phyloP scores from a whole-genome alignment of 108 stramenopile genomes.

The Skeletonema marinoi region DNA sequence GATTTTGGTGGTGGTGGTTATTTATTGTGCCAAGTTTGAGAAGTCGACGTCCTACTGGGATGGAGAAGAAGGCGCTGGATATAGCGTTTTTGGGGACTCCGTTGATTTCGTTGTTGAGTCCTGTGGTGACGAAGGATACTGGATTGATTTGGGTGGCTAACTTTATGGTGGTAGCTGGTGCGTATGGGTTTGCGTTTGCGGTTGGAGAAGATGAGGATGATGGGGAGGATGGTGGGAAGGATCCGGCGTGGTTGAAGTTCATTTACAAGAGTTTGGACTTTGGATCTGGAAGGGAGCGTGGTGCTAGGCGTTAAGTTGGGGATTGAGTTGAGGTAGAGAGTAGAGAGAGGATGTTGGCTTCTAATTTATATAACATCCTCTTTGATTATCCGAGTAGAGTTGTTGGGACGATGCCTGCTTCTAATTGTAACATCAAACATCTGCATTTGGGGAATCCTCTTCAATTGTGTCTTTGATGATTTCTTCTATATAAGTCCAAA shows the following conservation, averaged over 20 bases:
- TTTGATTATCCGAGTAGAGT: no score
- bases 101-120: conserved; percentile 80
- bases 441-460: no score
- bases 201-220: conserved; percentile 33
- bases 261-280: conserved; percentile 89
- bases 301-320: conserved; percentile 51
- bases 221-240: conserved; percentile 40
- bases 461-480: no score
- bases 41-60: conserved; percentile 81
- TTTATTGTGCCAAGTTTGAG: conserved; percentile 95
- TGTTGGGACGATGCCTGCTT: no score
- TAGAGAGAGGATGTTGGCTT: neutral
- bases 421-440: no score
- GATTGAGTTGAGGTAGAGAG: neutral
- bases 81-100: conserved; percentile 95
- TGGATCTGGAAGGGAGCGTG: conserved; percentile 86
- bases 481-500: no score
- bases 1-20: conserved; percentile 99
- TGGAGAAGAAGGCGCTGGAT: conserved; percentile 95
- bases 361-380: neutral
- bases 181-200: conserved; percentile 73
- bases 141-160: conserved; percentile 87
- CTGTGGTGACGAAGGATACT: conserved; percentile 91
- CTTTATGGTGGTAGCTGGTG: conserved; percentile 71
- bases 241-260: conserved; percentile 86